These are phyloP conservation scores for Lunasporangiospora selenospora DNA, from an alignment of 192 early-diverging fungal species.

Conservation along the genomic window DNA sequence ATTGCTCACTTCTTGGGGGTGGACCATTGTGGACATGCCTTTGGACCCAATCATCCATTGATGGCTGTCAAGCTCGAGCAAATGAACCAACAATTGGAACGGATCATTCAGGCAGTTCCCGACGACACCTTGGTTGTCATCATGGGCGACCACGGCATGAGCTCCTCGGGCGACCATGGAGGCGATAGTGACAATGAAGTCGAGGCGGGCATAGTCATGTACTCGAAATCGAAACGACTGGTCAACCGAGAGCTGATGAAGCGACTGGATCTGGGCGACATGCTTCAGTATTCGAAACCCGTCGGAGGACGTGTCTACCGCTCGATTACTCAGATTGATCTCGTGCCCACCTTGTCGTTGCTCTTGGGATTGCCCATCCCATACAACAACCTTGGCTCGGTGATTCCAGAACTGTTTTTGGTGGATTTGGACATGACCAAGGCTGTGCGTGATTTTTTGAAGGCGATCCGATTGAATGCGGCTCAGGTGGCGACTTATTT, in stretches of 20 bases:
- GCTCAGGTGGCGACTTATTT: conserved; percentile 73
- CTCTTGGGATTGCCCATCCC: conserved; percentile 89
- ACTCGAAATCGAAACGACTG: conserved; percentile 67
- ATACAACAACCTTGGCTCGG: conserved; percentile 88
- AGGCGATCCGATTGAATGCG: conserved; percentile 67
- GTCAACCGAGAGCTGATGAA: conserved; percentile 26
- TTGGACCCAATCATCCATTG: conserved; percentile 83
- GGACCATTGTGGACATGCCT: conserved; percentile 96
- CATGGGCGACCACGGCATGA: conserved; percentile 99
- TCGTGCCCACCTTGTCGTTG: conserved; percentile 85
- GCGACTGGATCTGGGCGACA: conserved; percentile 29
- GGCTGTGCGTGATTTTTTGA: conserved; percentile 53
- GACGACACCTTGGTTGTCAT: conserved; percentile 85
- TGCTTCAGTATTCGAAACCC: conserved; percentile 35
- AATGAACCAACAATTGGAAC: conserved; percentile 81
- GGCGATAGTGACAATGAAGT: conserved; percentile 93
- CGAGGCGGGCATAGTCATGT: conserved; percentile 85
- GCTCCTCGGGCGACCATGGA: conserved; percentile 93
- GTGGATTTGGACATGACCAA: conserved; percentile 20
- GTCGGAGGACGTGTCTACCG: conserved; percentile 52
- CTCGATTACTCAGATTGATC: conserved; percentile 91
- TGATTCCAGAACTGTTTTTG: conserved; percentile 88
- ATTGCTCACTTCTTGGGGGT: conserved; percentile 96
- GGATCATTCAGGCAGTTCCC: conserved; percentile 69
- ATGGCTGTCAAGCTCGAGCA: conserved; percentile 88